Percentiles rank a stretch among this genome's conserved stretches.
These are phyloP conservation scores for Phytophthora fragariae DNA, from an alignment of 352 stramenopile genomes.

Conservation along the genomic window DNA sequence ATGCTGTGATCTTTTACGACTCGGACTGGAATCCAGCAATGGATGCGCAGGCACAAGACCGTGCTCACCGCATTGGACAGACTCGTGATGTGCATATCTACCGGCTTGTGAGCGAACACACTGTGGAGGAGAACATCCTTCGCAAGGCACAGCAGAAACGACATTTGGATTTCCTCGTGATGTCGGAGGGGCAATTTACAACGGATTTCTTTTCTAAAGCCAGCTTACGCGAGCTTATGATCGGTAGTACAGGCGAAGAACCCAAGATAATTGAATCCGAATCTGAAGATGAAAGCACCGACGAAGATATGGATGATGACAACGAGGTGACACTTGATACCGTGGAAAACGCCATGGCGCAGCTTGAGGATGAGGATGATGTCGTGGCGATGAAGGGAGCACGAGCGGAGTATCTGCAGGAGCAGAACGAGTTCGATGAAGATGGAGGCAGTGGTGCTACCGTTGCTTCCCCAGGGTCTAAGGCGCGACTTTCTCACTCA, in stretches of 20 bases:
- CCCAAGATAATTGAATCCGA: constrained; percentile 44
- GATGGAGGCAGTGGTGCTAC: constrained; percentile 37
- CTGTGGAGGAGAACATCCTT: constrained; percentile 99
- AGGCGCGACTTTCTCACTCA: neutral
- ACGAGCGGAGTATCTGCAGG: constrained; percentile 59
- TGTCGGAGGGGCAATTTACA: constrained; percentile 79
- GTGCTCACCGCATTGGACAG: constrained; percentile 98
- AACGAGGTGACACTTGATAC: constrained; percentile 73
- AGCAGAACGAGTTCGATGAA: constrained; percentile 75
- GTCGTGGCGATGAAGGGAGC: constrained; percentile 92
- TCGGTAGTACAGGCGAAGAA: constrained; percentile 38
- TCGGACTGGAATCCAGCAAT: constrained; percentile 96
- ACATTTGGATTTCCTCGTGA: constrained; percentile 96
- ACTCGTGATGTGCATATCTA: constrained; percentile 99
- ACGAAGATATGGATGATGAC: constrained; percentile 49
- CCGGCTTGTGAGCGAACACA: constrained; percentile 96
- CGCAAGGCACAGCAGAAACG: constrained; percentile 98
- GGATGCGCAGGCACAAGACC: constrained; percentile 96
- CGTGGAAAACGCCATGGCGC: constrained; percentile 94
- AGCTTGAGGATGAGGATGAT: constrained; percentile 96
- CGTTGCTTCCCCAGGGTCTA: constrained; percentile 11
- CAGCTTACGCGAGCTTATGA: constrained; percentile 92
- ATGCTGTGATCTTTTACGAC: constrained; percentile 95
- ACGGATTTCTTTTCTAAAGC: constrained; percentile 88
- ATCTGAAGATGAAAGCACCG: constrained; percentile 46